Evolutionary conservation across 2,329 filamentous ascomycete genomes (phyloP).

Genomic region (Talaromyces sp.): DNA sequence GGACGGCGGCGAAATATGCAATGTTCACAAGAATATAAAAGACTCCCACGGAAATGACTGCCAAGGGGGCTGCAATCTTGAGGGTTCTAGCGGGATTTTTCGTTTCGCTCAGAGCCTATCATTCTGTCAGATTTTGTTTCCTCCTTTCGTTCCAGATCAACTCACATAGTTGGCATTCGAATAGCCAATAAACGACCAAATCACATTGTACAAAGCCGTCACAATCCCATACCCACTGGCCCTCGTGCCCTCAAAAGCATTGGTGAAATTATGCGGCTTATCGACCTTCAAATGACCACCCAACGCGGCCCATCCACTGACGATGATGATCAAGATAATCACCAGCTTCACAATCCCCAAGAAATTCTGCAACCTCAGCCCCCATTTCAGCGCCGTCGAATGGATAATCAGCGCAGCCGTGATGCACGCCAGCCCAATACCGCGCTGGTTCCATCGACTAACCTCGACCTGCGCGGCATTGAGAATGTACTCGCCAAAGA

Average conservation of each 20-base stretch:
- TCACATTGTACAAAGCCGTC: conserved; percentile 56
- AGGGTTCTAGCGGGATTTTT: conserved; percentile 53
- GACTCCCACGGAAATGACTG: conserved; percentile 48
- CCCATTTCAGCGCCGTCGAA: conserved; percentile 41
- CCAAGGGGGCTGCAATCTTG: conserved; percentile 51
- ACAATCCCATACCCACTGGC: conserved; percentile 44
- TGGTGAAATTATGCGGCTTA: conserved; percentile 30
- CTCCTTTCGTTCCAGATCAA: not conserved
- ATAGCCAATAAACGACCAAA: conserved; percentile 57
- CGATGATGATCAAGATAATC: conserved; percentile 43
- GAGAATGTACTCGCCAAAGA: conserved; percentile 48
- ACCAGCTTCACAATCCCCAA: conserved; percentile 47
- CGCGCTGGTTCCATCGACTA: conserved; percentile 46
- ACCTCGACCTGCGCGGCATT: conserved; percentile 39
- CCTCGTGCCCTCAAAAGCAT: conserved; percentile 33
- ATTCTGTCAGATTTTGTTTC: not conserved
- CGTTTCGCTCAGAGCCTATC: conserved; percentile 47
- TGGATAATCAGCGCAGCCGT: conserved; percentile 45
- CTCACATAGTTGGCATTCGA: conserved; percentile 57
- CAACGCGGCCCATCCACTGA: conserved; percentile 36
- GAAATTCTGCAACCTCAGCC: conserved; percentile 44
- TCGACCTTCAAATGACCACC: conserved; percentile 32
- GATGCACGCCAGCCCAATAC: conserved; percentile 43
- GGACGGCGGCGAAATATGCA: conserved; percentile 55
- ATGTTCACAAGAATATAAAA: conserved; percentile 55